Evolutionary conservation across 139 green algal genomes (phyloP).

Genomic region (Gonium pectorale): DNA sequence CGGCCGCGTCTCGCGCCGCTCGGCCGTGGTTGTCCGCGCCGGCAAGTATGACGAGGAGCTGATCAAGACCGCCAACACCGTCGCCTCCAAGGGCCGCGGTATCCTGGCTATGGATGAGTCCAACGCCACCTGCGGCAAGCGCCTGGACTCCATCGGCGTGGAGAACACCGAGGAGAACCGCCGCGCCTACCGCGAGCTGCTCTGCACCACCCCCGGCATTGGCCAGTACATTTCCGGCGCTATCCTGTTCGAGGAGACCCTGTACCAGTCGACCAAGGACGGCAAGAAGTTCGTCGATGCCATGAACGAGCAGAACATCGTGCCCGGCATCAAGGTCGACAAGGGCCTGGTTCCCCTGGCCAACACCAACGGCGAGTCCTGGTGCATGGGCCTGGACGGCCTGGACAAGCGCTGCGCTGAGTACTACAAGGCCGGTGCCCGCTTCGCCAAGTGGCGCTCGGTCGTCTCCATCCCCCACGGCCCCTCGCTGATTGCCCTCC

Average conservation of each 20-base stretch:
- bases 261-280: slow-evolving; percentile 91
- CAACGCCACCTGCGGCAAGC: slow-evolving; percentile 97
- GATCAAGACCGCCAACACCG: slow-evolving; percentile 85
- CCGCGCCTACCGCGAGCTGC: slow-evolving; percentile 95
- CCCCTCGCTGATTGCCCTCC: slow-evolving; percentile 84
- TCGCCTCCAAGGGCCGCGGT: slow-evolving; percentile 88
- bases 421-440: slow-evolving; percentile 99
- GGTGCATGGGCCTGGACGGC: slow-evolving; percentile 97
- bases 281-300: slow-evolving; percentile 91
- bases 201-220: slow-evolving; percentile 92
- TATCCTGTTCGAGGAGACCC: slow-evolving; percentile 99
- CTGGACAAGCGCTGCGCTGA: slow-evolving; percentile 90
- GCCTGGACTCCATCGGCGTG: slow-evolving; percentile 96
- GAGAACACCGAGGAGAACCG: slow-evolving; percentile 99
- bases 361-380: slow-evolving; percentile 92
- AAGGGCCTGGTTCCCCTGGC: slow-evolving; percentile 95
- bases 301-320: slow-evolving; percentile 86
- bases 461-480: slow-evolving; percentile 92
- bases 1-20: neutral
- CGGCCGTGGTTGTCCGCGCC: slow-evolving; percentile 40
- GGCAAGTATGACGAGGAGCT: slow-evolving; percentile 93
- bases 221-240: slow-evolving; percentile 93
- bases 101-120: slow-evolving; percentile 99
- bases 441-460: slow-evolving; percentile 98
- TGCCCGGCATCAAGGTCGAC: slow-evolving; percentile 97